Base-by-base conservation (phyloP, 2,329 filamentous ascomycete genomes). In the Simplicillium aogashimaense region DNA sequence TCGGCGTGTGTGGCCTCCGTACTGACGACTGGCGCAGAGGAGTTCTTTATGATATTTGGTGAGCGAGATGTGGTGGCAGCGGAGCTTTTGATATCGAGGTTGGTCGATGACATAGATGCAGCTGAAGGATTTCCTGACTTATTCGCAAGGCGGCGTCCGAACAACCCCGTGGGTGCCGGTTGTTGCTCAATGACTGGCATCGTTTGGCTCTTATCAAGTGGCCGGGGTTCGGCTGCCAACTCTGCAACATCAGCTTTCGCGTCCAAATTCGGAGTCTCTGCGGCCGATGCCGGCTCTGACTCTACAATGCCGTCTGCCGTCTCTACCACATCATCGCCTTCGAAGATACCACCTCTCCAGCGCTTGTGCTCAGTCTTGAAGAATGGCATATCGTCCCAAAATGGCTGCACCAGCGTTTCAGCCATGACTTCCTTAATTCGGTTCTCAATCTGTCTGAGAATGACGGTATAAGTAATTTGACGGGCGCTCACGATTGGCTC, bases 381-480 rank as follows among this genome's bases (percentile, higher is more conserved):
- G 59, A 98, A 97, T 0, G 92, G 88, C 17, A 87, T 74, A 56
- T 98, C 92, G 48, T 98, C 92, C 90, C 92, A 98, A 55, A 94
- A 94, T 0, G 92, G 92, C 41, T 83, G 69, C 2, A 98, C 92
- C 15, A 97, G 60, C 1, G 88, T 95, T 63, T 98, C 92, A 9
- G 84, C 86, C 44, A 98, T 74, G 8, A 95, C 88, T 60, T 95
- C 89, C 53, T 94, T 85, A 57, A 98, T 95, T 37, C 88, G 76
- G 54, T 85, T 94, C 61, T 98, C 92, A 43, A 98, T 97, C 45
- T 94, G 86, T 37, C 88, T 79, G 11, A 97, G 72, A 41, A 98
- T 92, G 43, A 95, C 76, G 2, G 83, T 86, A 59, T 95, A 97
- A 0, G 92, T 97, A 48, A 98, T 95, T 57, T 97, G 90, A 43